Evolutionary conservation across 2,329 filamentous ascomycete genomes (phyloP).

Genomic region (Pseudogymnoascus verrucosus): DNA sequence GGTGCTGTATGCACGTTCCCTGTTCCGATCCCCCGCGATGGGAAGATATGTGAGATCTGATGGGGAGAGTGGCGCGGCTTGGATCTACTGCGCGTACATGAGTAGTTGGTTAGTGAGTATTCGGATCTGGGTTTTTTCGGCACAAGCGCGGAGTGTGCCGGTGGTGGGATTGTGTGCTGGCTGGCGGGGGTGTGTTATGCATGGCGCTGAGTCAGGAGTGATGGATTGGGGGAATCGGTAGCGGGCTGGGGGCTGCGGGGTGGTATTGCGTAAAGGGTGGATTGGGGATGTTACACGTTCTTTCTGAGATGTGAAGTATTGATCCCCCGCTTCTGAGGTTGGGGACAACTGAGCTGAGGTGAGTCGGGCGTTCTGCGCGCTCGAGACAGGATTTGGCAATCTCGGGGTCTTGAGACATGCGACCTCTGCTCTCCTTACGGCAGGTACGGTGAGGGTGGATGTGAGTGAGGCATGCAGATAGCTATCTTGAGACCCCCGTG

Average conservation of each 20-base stretch:
- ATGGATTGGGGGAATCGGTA: background rate
- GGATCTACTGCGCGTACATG: background rate
- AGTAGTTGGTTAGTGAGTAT: background rate
- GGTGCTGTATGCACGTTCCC: background rate
- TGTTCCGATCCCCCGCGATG: constrained; percentile 2
- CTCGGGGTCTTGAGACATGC: background rate
- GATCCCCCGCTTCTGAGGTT: background rate
- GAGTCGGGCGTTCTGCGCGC: background rate
- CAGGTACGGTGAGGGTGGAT: background rate
- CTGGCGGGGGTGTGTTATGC: background rate
- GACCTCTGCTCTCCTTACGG: background rate
- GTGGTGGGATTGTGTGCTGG: background rate
- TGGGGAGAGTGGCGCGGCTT: background rate
- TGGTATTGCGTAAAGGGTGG: background rate
- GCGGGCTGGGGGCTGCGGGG: background rate
- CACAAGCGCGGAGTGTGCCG: background rate
- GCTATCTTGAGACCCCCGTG: background rate
- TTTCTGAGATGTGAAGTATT: background rate
- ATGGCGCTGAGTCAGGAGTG: background rate
- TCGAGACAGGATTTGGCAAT: background rate
- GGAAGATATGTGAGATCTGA: background rate
- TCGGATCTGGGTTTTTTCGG: background rate
- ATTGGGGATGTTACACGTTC: background rate
- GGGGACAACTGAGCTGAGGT: constrained; percentile 1
- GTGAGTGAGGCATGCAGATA: background rate